These are phyloP conservation scores for Ophiostoma tasmaniense DNA, from an alignment of 2,329 filamentous ascomycete species.

Conservation along the genomic window DNA sequence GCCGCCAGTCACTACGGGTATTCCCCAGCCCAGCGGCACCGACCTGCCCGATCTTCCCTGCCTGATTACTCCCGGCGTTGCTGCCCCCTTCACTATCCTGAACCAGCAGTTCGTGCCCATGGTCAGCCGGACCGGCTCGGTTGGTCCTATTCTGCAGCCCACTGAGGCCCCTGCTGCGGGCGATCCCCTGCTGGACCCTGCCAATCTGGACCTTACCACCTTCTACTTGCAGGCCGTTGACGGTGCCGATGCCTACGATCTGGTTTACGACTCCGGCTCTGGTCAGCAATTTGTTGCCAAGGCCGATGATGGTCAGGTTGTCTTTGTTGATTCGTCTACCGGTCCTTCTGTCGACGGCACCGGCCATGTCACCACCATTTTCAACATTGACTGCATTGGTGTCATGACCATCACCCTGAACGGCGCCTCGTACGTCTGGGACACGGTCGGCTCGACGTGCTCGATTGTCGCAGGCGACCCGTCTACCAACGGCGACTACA, in stretches of 20 bases:
- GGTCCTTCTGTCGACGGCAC: conserved; percentile 8
- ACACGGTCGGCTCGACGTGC: neutral
- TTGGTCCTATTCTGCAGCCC: conserved; percentile 12
- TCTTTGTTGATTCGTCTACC: conserved; percentile 10
- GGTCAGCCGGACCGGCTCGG: conserved; percentile 11
- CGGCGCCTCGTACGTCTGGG: neutral
- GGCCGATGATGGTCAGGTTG: conserved; percentile 8
- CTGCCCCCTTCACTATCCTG: conserved; percentile 8
- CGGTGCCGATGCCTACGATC: neutral
- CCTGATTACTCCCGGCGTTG: conserved; percentile 9
- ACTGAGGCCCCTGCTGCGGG: conserved; percentile 10
- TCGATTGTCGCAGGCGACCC: conserved; percentile 3
- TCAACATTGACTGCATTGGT: conserved; percentile 13
- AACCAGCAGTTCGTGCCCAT: conserved; percentile 15
- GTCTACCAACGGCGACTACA: neutral
- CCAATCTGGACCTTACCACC: conserved; percentile 9
- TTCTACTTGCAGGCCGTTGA: conserved; percentile 6
- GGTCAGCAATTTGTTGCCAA: neutral
- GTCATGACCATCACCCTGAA: conserved; percentile 11
- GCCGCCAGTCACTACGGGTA: conserved; percentile 9
- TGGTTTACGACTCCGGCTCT: neutral
- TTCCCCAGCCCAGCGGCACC: conserved; percentile 9
- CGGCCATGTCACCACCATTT: conserved; percentile 9
- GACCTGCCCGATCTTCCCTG: conserved; percentile 14
- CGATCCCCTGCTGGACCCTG: conserved; percentile 11